Base-by-base conservation (phyloP, 345 rosid genomes). In the Gossypium bickii region DNA sequence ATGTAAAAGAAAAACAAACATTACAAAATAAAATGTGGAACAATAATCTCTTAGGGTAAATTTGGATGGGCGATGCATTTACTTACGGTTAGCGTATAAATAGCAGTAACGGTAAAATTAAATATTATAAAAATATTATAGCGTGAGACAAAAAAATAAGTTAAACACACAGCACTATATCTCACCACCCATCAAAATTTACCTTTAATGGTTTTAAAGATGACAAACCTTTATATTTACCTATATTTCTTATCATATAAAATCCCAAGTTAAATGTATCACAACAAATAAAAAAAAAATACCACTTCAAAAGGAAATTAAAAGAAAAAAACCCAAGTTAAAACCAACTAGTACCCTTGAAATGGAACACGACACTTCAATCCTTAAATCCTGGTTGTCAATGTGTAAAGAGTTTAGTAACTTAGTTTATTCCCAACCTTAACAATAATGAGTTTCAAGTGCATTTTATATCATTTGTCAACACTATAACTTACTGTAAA, bases 91-190 rank as follows among this genome's bases (percentile, higher is more conserved):
- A 34, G 0, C 4, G 1, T 4, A 34, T 34, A 34, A 34, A 34
- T 0, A 34, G 0, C 0, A 0, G 0, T 34, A 0, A 0, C 1
- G 0, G 0, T 34, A 0, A 34, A 34, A 34, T 4, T 34, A 34
- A 34, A 34, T 34, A 34, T 0, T 34, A 34, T 34, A 29, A 0
- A 0, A 0, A 29, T 29, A 29, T 5, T 4, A 0, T 29, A 29
- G 1, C 0, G 1, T 34, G 6, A 34, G 3, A 34, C 0, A 34
- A 34, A 34, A 34, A 34, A 34, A 0, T 34, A 34, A 4, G 0
- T 29, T 34, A 34, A 34, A 34, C 1, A 34, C 1, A 0, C 6
- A 0, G 0, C 0, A 34, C 0, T 4, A 0, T 4, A 34, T 4
- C 0, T 0, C 1, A 34, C 1, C 6, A 4, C 6, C 4, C 0